Evolutionary conservation across 169 alveolate species (phyloP), one percentile per base, ranked within the genome.

Genomic region (Eimeria acervulina): DNA sequence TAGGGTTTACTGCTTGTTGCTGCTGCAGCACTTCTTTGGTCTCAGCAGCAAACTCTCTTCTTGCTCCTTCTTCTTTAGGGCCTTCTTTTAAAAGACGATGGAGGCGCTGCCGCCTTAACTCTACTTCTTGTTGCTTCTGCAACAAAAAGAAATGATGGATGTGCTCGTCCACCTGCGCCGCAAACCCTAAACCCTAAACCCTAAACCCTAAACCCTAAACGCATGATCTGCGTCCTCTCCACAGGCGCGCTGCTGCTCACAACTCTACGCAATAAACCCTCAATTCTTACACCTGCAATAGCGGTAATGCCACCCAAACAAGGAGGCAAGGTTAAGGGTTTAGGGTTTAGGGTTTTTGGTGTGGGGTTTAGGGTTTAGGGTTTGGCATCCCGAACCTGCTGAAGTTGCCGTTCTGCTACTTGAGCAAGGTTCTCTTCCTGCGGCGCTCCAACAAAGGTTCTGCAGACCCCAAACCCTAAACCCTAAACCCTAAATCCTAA

Each of bases 101-200:
- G 40, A 83, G 91, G 40, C 91, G 68, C 51, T 44, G 74, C 91
- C 26, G 72, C 51, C 91, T 44, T 66, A 83, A 66, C 21, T 51
- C 44, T 51, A 83, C 51, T 5, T 83, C 91, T 61, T 83, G 72
- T 51, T 83, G 91, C 91, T 83, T 83, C 72, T 83, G 91, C 47
- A 51, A 38, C 10, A 51, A 4, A 61, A n/a, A 83, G 17, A 83
- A 83, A 47, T 83, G 91, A n/a, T 74, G 91, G 15, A 83, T 52
- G 51, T 83, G 91, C 76, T 12, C 72, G 52, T 83, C 72, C 74
- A 83, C 91, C 91, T 83, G 91, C 3, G 52, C 72, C 31, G 31
- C 91, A 44, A 78, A 78, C 88, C 88, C 88, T 78, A 78, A 78
- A 78, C 88, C 88, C 88, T 78, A 78, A 78, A 78, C 63, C 88